These are phyloP conservation scores for Boletus hoseneyae DNA, from an alignment of 1,284 basidiomycete species.

Conservation along the genomic window DNA sequence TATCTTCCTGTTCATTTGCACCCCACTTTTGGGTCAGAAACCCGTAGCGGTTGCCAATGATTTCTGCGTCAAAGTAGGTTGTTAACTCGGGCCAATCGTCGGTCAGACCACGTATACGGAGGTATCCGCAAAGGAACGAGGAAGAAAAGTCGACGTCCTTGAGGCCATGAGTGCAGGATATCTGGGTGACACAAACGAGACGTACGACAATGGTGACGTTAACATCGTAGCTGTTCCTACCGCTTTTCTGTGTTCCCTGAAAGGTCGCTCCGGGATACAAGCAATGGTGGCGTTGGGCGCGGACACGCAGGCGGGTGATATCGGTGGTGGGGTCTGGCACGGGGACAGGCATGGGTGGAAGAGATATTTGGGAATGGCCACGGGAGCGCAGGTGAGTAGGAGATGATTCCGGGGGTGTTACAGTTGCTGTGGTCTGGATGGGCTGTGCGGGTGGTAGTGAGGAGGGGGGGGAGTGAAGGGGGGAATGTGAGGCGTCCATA, in stretches of 20 bases:
- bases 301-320: constrained; percentile 71
- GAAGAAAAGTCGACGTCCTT: constrained; percentile 81
- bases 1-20: constrained; percentile 82
- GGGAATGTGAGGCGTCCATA: constrained; percentile 23
- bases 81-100: constrained; percentile 89
- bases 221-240: constrained; percentile 82
- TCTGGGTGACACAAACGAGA: constrained; percentile 20
- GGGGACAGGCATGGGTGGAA: constrained; percentile 11
- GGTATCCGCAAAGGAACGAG: constrained; percentile 83
- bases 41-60: constrained; percentile 84
- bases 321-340: constrained; percentile 61
- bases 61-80: constrained; percentile 93
- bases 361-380: constrained; percentile 9
- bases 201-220: constrained; percentile 77
- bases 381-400: constrained; percentile 13
- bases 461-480: not conserved
- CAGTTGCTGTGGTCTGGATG: not conserved
- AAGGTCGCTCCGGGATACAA: constrained; percentile 79
- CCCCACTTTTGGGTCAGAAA: constrained; percentile 87
- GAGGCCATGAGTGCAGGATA: constrained; percentile 1
- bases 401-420: constrained; percentile 12
- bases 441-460: not conserved
- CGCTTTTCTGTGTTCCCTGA: constrained; percentile 79
- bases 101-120: constrained; percentile 85
- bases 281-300: constrained; percentile 73